Conservation (phyloP, 2,329 filamentous ascomycete species). For the Colletotrichum viniferum region DNA sequence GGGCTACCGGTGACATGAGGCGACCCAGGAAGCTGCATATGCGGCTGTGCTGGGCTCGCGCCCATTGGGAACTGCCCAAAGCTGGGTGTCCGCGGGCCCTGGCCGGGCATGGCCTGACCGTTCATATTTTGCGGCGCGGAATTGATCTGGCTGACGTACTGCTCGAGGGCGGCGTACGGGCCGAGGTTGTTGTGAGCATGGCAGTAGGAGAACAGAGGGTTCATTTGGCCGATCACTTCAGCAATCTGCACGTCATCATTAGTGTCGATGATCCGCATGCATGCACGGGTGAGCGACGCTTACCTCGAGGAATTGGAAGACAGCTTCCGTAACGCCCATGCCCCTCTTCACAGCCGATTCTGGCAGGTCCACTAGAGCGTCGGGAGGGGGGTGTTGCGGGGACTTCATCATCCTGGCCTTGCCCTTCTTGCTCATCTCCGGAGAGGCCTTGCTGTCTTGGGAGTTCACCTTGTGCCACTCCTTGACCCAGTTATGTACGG, state of each 20-base stretch:
- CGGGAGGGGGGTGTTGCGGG: slow-evolving; percentile 61
- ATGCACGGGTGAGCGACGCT: slow-evolving; percentile 16
- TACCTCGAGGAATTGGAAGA: slow-evolving; percentile 71
- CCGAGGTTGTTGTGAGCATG: slow-evolving; percentile 58
- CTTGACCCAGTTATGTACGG: slow-evolving; percentile 68
- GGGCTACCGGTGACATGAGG: slow-evolving; percentile 65
- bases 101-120: slow-evolving; percentile 50
- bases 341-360: slow-evolving; percentile 59
- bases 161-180: slow-evolving; percentile 64
- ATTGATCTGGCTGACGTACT: slow-evolving; percentile 60
- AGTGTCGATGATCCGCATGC: slow-evolving; percentile 21
- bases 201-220: slow-evolving; percentile 63
- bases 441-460: slow-evolving; percentile 62
- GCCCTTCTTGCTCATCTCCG: slow-evolving; percentile 71
- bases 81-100: slow-evolving; percentile 56
- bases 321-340: slow-evolving; percentile 64
- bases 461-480: slow-evolving; percentile 67
- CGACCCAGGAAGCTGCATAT: slow-evolving; percentile 66
- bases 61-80: slow-evolving; percentile 64
- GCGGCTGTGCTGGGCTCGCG: slow-evolving; percentile 62
- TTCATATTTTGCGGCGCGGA: slow-evolving; percentile 44
- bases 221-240: slow-evolving; percentile 72
- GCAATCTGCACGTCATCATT: slow-evolving; percentile 52
- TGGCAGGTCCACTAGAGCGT: slow-evolving; percentile 61
- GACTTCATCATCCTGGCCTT: slow-evolving; percentile 65